Base-by-base conservation (phyloP, 495 filamentous ascomycete species). In the Penicillium pulvis region DNA sequence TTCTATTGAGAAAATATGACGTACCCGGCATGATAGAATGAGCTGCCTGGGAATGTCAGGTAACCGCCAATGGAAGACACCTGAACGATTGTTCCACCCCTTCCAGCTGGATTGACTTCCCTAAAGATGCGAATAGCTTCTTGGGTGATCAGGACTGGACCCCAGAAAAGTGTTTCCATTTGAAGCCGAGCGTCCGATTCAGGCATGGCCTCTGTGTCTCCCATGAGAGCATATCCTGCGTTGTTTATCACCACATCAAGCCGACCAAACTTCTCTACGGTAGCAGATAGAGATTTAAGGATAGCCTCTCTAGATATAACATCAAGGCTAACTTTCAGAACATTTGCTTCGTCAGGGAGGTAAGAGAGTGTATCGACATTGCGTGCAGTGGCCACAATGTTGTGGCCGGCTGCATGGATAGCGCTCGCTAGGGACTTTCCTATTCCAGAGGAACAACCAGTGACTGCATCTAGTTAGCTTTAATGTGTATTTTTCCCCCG, bases 101-200 rank as follows among this genome's bases (percentile, higher is more conserved):
- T 59, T 20, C 67, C 66, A 11, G 35, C 16, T 1, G 58, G 53
- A 46, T 63, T 67, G 2, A 57, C 53, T 31, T 68, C 76, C 11
- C 81, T 73, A 62, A 85, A 72, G 12, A 83, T 70, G 4, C 72
- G 66, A 47, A 85, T 51, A 2, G 75, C 77, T 42, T 72, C 67
- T 53, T 67, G 71, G 10, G 75, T 80, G n/a, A 83, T 57, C 16
- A 62, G 51, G 1, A 81, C 75, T 24, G 76, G 68, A 20, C 81
- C 82, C 73, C 75, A 85, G 73, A 83, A 86, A 64, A 81, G 77
- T 45, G 80, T 79, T 23, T 84, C 82, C 51, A 85, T 59, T 39
- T 79, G 55, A 5, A 55, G 60, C n/a, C 74, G 75, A 7, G 73
- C 65, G 47, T 76, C 68, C 6, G 63, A 60, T 14, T 79, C 74